Base-by-base conservation (phyloP, 78 protist genomes). In the Tieghemostelium lacteum region DNA sequence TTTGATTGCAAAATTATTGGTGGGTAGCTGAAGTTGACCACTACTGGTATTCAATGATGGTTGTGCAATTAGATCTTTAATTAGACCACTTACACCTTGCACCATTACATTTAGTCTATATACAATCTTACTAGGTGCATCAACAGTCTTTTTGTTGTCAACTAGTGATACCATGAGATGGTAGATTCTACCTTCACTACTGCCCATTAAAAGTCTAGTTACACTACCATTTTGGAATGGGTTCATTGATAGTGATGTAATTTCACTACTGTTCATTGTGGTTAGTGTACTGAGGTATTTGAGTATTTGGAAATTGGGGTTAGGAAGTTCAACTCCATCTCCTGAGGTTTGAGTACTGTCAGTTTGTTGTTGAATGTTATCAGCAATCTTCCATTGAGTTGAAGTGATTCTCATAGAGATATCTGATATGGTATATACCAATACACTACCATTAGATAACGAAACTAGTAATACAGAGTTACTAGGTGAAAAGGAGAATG, bases 391-490 rank as follows among this genome's bases (percentile, higher is more conserved):
- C 6, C 33, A 26, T 20, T 34, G 55, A 29, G 58, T 31, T 45
- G 45, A 37, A 20, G 64, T 61, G 24, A 78, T 78, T 64, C 75
- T 64, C 55, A 57, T 78, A 55, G 88, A 52, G 2, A 36, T 26
- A 39, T 66, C 63, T 0, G 60, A 64, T 3, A 78, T 26, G 19
- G 52, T 54, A 28, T 78, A 78, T 7, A 78, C 10, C 4, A 49
- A 39, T 20, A 78, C 37, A 4, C 5, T n/a, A 8, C 67, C 52
- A 54, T 50, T 55, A 19, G 19, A 31, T 31, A 40, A 52, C 0
- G 67, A 61, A 17, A 66, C 14, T 12, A 57, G 31, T 45, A 78
- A 71, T 19, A 78, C 8, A 16, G 50, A 54, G 22, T 26, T 78
- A 24, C 40, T 40, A 4, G 45, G 33, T 5, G 40, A 66, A 40